Evolutionary conservation across 2,329 filamentous ascomycete species (phyloP).

Genomic region (Microthyrium microscopicum): DNA sequence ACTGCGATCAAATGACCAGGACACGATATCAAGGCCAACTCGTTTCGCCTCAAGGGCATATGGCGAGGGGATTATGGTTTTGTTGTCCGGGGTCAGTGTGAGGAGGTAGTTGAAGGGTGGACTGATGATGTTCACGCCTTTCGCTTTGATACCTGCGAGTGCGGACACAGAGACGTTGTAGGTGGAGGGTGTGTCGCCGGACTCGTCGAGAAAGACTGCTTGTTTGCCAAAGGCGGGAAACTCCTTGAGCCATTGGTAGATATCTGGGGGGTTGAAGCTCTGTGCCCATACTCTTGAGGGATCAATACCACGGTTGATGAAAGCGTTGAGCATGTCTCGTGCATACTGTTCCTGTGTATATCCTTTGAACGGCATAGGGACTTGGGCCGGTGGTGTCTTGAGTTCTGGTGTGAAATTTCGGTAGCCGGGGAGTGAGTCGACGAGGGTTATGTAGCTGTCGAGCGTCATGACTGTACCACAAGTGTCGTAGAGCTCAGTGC

Average conservation of each 20-base stretch:
- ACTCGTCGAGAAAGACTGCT: constrained; percentile 49
- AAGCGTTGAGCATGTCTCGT: constrained; percentile 39
- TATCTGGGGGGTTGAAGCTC: constrained; percentile 46
- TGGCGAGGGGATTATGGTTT: constrained; percentile 40
- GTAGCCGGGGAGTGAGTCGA: constrained; percentile 33
- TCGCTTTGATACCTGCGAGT: constrained; percentile 37
- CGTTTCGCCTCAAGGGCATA: constrained; percentile 46
- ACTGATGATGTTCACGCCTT: constrained; percentile 45
- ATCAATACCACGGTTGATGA: constrained; percentile 21
- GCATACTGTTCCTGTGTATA: constrained; percentile 51
- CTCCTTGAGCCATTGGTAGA: constrained; percentile 49
- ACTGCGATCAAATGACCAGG: constrained; percentile 53
- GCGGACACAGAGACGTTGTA: constrained; percentile 39
- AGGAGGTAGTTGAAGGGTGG: constrained; percentile 49
- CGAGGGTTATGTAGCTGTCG: constrained; percentile 44
- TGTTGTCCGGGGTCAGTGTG: constrained; percentile 27
- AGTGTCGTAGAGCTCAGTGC: constrained; percentile 47
- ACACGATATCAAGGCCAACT: constrained; percentile 46
- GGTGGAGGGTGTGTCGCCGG: constrained; percentile 31
- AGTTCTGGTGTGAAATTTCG: constrained; percentile 51
- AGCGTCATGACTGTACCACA: constrained; percentile 47
- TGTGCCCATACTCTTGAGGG: constrained; percentile 34
- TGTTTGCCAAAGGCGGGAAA: constrained; percentile 45
- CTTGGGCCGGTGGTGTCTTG: constrained; percentile 41
- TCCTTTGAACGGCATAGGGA: constrained; percentile 52